These are phyloP conservation scores for Kalmusia sp. DNA, from an alignment of 2,329 filamentous ascomycete species.

Conservation along the genomic window DNA sequence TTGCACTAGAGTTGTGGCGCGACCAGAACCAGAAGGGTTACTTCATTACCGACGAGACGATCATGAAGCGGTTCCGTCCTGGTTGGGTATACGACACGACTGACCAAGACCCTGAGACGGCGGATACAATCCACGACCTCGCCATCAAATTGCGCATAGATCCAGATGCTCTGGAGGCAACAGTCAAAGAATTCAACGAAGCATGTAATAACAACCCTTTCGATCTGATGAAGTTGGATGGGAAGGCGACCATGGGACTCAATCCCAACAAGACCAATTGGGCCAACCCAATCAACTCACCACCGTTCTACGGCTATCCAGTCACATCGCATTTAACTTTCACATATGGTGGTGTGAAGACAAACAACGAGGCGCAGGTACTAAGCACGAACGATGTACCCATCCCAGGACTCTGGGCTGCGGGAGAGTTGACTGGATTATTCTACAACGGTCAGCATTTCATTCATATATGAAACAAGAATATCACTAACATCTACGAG, in stretches of 20 bases:
- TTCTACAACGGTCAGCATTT: conserved; percentile 40
- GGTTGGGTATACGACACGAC: conserved; percentile 54
- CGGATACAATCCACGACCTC: conserved; percentile 47
- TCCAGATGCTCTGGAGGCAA: conserved; percentile 46
- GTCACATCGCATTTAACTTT: conserved; percentile 23
- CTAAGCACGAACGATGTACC: conserved; percentile 49
- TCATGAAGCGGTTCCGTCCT: conserved; percentile 52
- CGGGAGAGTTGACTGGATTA: conserved; percentile 43
- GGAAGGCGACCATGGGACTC: conserved; percentile 48
- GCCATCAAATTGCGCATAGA: conserved; percentile 49
- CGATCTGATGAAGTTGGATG: conserved; percentile 51
- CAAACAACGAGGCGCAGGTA: conserved; percentile 47
- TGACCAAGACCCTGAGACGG: conserved; percentile 49
- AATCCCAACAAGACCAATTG: conserved; percentile 50
- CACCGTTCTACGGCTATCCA: conserved; percentile 49
- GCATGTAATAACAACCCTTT: conserved; percentile 50
- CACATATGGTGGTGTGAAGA: conserved; percentile 51
- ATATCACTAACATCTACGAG: background rate
- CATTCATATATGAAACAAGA: no score
- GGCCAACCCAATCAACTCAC: conserved; percentile 48
- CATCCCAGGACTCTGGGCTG: conserved; percentile 32
- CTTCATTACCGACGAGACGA: conserved; percentile 50
- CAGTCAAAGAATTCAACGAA: conserved; percentile 49
- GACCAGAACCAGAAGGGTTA: conserved; percentile 51
- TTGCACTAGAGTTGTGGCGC: conserved; percentile 50